These are phyloP conservation scores for Arthrobotrys iridis DNA, from an alignment of 2,329 filamentous ascomycete genomes.

Conservation along the genomic window DNA sequence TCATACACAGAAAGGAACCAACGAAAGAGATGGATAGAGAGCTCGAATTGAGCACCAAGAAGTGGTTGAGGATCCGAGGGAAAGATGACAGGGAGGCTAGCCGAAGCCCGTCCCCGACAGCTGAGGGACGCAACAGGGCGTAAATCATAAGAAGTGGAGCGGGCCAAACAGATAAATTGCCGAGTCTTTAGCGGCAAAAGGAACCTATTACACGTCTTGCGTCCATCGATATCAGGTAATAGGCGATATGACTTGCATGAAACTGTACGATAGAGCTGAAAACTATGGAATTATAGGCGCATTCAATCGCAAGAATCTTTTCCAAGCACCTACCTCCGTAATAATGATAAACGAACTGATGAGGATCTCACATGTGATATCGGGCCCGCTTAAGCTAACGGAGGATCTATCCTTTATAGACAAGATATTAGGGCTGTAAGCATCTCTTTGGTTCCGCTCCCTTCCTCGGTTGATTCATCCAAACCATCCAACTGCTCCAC, in stretches of 20 bases:
- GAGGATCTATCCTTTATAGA: slow-evolving; percentile 58
- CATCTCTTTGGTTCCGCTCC: slow-evolving; percentile 70
- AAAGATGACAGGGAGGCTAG: slow-evolving; percentile 82
- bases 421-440: slow-evolving; percentile 69
- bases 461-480: slow-evolving; percentile 67
- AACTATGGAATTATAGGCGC: slow-evolving; percentile 35
- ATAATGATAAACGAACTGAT: slow-evolving; percentile 3
- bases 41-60: slow-evolving; percentile 87
- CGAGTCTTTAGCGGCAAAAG: neutral
- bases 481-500: slow-evolving; percentile 73
- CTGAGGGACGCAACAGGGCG: slow-evolving; percentile 13
- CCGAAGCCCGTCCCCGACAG: slow-evolving; percentile 34
- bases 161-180: neutral
- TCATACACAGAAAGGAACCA: slow-evolving; percentile 98
- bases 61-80: slow-evolving; percentile 88
- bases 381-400: slow-evolving; percentile 50
- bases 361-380: slow-evolving; percentile 7
- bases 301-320: slow-evolving; percentile 16
- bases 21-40: slow-evolving; percentile 87
- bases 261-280: slow-evolving; percentile 52
- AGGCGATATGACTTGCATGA: slow-evolving; percentile 25
- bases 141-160: neutral
- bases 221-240: slow-evolving; percentile 31
- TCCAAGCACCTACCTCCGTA: no score
- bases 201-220: slow-evolving; percentile 1